Conservation (phyloP, 2,329 filamentous ascomycete species). For the Penicillium frequentans region DNA sequence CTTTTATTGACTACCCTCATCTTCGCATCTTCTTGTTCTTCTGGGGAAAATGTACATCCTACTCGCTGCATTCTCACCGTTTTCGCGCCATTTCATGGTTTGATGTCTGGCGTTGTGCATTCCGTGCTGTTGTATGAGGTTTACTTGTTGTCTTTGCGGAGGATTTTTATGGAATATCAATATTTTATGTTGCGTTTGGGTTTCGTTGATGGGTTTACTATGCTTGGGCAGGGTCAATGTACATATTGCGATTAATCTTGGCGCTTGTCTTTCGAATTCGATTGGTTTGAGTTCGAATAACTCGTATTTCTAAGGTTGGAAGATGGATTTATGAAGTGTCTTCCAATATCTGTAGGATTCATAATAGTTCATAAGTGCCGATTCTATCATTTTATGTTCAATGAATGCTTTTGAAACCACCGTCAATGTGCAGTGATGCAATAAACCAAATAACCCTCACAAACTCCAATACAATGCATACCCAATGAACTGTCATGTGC, state of each 20-base stretch:
- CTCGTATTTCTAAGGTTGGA: neutral
- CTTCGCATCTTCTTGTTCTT: neutral
- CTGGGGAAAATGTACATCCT: neutral
- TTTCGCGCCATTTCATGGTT: neutral
- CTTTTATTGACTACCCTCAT: neutral
- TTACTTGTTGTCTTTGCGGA: neutral
- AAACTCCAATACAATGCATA: neutral
- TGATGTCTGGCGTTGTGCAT: neutral
- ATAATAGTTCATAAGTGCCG: no score
- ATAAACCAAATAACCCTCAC: neutral
- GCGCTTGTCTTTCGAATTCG: neutral
- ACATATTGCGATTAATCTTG: slow-evolving; percentile 5
- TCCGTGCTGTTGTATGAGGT: neutral
- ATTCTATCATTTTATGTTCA: neutral
- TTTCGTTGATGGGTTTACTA: neutral
- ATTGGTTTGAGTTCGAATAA: neutral
- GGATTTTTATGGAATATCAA: neutral
- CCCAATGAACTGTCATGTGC: neutral
- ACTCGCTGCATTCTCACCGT: neutral
- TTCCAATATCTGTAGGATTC: no score
- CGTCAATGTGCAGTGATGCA: neutral
- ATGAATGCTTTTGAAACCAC: neutral
- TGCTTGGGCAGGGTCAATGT: slow-evolving; percentile 1
- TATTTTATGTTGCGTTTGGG: neutral
- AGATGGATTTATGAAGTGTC: no score